A percentile compares a stretch with the other conserved stretches of the same genome.
phyloP scores from a whole-genome alignment of 176 grass and related monocot species.

The Hyparrhenia diplandra region DNA sequence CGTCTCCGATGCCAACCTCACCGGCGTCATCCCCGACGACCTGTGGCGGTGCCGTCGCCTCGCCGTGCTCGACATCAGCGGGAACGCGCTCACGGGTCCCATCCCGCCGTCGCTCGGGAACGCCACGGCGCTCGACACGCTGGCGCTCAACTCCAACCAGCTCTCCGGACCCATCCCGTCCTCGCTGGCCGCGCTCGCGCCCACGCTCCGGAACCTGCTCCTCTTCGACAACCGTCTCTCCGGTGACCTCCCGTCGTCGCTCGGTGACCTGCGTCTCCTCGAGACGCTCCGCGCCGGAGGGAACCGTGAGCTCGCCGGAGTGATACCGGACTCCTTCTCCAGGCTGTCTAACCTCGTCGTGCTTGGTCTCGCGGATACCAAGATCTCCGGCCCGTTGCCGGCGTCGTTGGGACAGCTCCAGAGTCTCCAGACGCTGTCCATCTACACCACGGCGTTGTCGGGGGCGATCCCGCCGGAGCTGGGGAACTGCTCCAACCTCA shows the following conservation, averaged over 20 bases:
- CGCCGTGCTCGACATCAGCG: constrained; percentile 61
- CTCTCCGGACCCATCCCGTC: constrained; percentile 63
- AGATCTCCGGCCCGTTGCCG: constrained; percentile 71
- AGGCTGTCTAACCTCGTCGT: constrained; percentile 51
- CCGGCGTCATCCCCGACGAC: constrained; percentile 52
- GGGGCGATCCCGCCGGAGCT: constrained; percentile 86
- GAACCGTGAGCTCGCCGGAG: constrained; percentile 65
- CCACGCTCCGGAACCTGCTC: constrained; percentile 40
- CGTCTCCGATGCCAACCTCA: constrained; percentile 77
- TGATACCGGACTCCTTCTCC: constrained; percentile 59
- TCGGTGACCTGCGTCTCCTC: constrained; percentile 59
- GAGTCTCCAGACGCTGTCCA: constrained; percentile 69
- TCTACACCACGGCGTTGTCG: constrained; percentile 71
- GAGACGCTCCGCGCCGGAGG: constrained; percentile 72
- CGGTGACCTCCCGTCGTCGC: constrained; percentile 57
- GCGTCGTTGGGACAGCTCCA: constrained; percentile 55
- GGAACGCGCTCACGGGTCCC: constrained; percentile 63
- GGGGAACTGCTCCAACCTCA: constrained; percentile 64
- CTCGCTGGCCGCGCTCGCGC: constrained; percentile 22
- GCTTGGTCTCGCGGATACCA: constrained; percentile 89
- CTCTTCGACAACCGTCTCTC: constrained; percentile 79
- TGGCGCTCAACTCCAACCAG: constrained; percentile 72
- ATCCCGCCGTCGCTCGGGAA: constrained; percentile 50
- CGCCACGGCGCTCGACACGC: constrained; percentile 32
- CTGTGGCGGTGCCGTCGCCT: constrained; percentile 57